phyloP scores from a whole-genome alignment of 75 land plant species.

The Cryptomeria japonica region DNA sequence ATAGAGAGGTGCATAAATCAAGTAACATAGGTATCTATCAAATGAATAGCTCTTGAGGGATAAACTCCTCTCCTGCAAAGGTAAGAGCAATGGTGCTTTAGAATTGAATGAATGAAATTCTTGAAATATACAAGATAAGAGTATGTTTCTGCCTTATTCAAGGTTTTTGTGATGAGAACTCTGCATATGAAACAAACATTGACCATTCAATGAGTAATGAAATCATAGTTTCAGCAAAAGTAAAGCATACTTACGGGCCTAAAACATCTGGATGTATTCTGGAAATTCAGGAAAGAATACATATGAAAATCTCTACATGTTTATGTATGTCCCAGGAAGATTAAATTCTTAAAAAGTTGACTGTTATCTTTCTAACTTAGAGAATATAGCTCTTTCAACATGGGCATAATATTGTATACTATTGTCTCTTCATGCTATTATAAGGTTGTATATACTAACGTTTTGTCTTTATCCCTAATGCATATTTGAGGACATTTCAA shows the following conservation, averaged over 20 bases:
- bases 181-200: background rate
- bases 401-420: background rate
- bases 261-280: background rate
- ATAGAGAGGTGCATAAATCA: conserved; percentile 94
- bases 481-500: background rate
- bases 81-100: conserved; percentile 8
- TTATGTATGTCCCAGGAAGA: background rate
- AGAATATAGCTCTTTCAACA: background rate
- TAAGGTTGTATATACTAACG: background rate
- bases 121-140: background rate
- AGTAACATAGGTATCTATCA: conserved; percentile 67
- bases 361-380: background rate
- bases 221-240: background rate
- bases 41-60: conserved; percentile 49
- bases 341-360: background rate
- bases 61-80: conserved; percentile 58
- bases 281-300: background rate
- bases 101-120: background rate
- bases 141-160: background rate
- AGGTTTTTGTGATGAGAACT: background rate
- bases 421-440: background rate
- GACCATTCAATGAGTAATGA: background rate
- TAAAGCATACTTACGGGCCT: too few species aligned
- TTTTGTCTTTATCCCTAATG: background rate
- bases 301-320: background rate